Base-by-base conservation (phyloP, 192 early-diverging fungal species). In the Coemansia umbellata region DNA sequence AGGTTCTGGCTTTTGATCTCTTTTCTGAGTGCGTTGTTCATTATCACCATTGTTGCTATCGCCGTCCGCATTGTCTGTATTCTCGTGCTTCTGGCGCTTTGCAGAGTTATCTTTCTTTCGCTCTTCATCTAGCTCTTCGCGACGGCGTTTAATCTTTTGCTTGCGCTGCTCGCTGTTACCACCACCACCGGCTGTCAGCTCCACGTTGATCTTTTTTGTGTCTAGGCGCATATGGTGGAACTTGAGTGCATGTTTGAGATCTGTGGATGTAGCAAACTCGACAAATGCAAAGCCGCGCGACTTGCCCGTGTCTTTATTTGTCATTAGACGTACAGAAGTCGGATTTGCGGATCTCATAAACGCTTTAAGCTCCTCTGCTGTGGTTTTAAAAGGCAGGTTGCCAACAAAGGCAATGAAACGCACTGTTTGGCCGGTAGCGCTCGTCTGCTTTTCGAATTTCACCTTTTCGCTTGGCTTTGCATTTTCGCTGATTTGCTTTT, bases 211-310 rank as follows among this genome's bases (percentile, higher is more conserved):
- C 31, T 83, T 81, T 58, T 82, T 69, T 39, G 76, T 63, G n/a
- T 81, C 83, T 50, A 87, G 70, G 36, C 70, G 50, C 13, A 74
- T 70, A 50, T 84, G 82, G 54, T 87, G 81, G 55, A 84, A 87
- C 28, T 70, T 80, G 10, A 87, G 59, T 39, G 81, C 84, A 63
- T 75, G 81, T 68, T 79, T 82, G 60, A 85, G 47, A 26, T 81
- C 54, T 8, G 70, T 68, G 14, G 78, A 58, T 24, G 67, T 66
- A 11, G 63, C 74, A 49, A 88, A 82, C 62, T 88, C 86, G 26
- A 83, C 66, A 72, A 88, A 88, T 18, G 86, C 84, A 69, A 86
- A 88, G 2, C 86, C 86, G 40, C 85, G 83, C 52, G 82, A 81
- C 63, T 85, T 85, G 40, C 81, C 81, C 1, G 86, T 86, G 2